Evolutionary conservation across 805 yeast genomes (phyloP).

Genomic region (Candida stauntonica): DNA sequence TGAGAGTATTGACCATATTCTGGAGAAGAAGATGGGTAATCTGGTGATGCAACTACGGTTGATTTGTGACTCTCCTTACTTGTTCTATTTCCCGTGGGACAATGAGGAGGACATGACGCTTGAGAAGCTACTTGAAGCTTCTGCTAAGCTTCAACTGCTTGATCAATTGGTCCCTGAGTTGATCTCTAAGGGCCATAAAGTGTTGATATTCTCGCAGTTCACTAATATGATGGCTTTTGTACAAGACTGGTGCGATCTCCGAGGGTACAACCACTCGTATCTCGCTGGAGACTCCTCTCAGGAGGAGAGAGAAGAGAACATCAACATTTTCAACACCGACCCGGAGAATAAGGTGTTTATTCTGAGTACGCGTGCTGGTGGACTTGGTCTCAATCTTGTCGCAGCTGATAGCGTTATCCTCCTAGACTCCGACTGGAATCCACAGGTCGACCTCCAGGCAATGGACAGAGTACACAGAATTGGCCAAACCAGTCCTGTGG

Average conservation of each 20-base stretch:
- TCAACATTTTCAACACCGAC: conserved; percentile 41
- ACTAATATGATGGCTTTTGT: conserved; percentile 76
- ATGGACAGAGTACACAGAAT: conserved; percentile 94
- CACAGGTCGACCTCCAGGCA: conserved; percentile 94
- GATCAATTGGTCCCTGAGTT: conserved; percentile 57
- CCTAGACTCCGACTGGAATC: conserved; percentile 96
- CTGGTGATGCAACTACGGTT: conserved; percentile 79
- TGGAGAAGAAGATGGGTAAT: conserved; percentile 55
- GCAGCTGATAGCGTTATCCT: conserved; percentile 87
- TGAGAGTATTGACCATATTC: conserved; percentile 36
- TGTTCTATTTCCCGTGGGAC: conserved; percentile 75
- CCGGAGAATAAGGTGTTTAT: conserved; percentile 51
- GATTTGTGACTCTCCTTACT: conserved; percentile 80
- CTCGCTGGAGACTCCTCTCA: conserved; percentile 76
- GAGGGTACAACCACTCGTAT: conserved; percentile 46
- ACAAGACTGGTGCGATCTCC: conserved; percentile 63
- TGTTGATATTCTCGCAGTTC: conserved; percentile 84
- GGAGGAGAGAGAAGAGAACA: conserved; percentile 58
- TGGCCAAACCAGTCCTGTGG: conserved; percentile 83
- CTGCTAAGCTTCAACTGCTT: conserved; percentile 71
- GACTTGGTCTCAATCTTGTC: conserved; percentile 81
- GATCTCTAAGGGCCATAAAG: conserved; percentile 51
- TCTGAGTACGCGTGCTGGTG: conserved; percentile 91
- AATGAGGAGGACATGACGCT: conserved; percentile 38
- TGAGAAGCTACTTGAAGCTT: conserved; percentile 43